phyloP scores from a whole-genome alignment of 805 yeast genomes.

The Debaryomyces tyrocola region DNA sequence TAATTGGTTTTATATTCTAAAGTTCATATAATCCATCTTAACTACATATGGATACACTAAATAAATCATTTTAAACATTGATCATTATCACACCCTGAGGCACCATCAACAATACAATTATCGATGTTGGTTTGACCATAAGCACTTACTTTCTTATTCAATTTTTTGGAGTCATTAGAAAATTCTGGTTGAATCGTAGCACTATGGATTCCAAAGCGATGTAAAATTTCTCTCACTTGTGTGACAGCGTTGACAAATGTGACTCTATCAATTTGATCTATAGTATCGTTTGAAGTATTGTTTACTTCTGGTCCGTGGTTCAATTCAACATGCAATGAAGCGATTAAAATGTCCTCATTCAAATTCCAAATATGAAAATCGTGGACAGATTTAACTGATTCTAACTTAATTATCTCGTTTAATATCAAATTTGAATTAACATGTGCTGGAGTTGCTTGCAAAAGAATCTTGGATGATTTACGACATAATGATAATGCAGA shows the following conservation, averaged over 20 bases:
- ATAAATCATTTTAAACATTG: constrained; percentile 15
- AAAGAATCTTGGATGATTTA: constrained; percentile 78
- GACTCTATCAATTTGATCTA: constrained; percentile 22
- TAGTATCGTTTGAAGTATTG: constrained; percentile 4
- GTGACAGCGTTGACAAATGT: constrained; percentile 67
- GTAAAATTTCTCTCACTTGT: constrained; percentile 75
- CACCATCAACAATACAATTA: constrained; percentile 31
- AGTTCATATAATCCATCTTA: no score
- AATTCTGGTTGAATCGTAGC: constrained; percentile 98
- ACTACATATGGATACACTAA: no score
- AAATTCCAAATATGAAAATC: constrained; percentile 97
- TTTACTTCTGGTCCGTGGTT: constrained; percentile 9
- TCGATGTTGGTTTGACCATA: constrained; percentile 32
- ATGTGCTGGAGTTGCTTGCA: constrained; percentile 91
- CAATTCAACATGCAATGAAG: constrained; percentile 85
- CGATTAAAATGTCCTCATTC: constrained; percentile 82
- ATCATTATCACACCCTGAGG: constrained; percentile 29
- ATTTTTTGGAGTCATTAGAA: constrained; percentile 13
- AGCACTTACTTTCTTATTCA: constrained; percentile 14
- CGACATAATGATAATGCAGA: constrained; percentile 89
- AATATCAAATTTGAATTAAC: constrained; percentile 75
- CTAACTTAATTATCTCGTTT: constrained; percentile 62
- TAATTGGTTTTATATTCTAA: no score
- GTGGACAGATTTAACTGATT: constrained; percentile 81
- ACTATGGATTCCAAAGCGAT: constrained; percentile 82